These are phyloP conservation scores for Truncatella angustata DNA, from an alignment of 2,329 filamentous ascomycete genomes.

Conservation along the genomic window DNA sequence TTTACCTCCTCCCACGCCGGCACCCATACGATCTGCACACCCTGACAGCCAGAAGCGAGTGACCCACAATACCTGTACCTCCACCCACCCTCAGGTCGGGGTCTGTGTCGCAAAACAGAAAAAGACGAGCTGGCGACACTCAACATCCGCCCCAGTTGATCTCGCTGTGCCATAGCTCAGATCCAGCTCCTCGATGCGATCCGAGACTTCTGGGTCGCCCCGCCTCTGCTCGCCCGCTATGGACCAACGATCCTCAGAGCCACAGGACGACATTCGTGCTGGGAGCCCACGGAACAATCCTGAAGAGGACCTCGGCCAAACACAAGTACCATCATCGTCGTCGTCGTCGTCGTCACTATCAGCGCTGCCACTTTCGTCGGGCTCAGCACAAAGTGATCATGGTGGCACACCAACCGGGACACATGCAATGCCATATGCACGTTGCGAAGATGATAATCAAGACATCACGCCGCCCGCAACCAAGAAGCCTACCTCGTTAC, in stretches of 20 bases:
- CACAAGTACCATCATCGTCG: background rate
- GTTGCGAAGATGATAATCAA: conserved; percentile 1
- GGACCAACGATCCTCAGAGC: background rate
- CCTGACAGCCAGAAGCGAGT: background rate
- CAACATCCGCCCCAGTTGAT: background rate
- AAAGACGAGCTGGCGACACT: background rate
- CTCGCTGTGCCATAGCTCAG: background rate
- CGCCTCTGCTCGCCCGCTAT: background rate
- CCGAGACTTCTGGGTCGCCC: conserved; percentile 2
- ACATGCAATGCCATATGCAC: background rate
- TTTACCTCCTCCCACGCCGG: background rate
- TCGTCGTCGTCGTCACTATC: background rate
- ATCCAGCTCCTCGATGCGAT: background rate
- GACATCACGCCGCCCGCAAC: conserved; percentile 3
- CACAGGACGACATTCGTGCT: background rate
- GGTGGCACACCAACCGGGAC: background rate
- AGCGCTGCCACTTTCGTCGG: background rate
- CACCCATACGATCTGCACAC: no score
- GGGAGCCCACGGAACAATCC: background rate
- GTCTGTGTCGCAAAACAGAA: conserved; percentile 1
- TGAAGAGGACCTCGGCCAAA: background rate
- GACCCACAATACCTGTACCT: conserved; percentile 1
- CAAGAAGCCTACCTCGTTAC: conserved; percentile 4
- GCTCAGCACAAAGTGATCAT: background rate
- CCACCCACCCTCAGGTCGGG: background rate